These are phyloP conservation scores for Neohortaea acidophila DNA, from an alignment of 495 filamentous ascomycete genomes.

Conservation along the genomic window DNA sequence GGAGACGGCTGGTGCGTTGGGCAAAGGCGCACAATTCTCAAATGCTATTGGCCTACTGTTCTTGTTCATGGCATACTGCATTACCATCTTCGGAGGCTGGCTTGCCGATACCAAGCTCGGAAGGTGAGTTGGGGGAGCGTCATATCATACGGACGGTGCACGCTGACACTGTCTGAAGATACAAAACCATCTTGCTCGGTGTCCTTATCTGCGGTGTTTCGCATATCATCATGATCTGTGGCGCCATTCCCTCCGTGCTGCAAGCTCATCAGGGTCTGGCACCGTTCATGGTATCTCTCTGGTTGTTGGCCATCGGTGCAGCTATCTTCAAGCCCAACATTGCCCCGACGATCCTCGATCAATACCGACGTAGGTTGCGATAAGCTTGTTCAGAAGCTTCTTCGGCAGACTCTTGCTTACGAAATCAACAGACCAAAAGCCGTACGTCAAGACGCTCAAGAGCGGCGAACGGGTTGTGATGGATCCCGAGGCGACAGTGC, in stretches of 20 bases:
- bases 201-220: constrained; percentile 31
- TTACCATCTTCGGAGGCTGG: constrained; percentile 42
- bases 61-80: constrained; percentile 22
- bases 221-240: constrained; percentile 20
- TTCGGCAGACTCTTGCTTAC: no score
- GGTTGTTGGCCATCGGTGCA: constrained; percentile 41
- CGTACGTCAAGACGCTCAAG: constrained; percentile 29
- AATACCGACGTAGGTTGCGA: constrained; percentile 52
- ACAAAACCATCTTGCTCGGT: constrained; percentile 47
- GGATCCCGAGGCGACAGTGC: constrained; percentile 56
- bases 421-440: no score
- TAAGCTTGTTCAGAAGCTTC: no score
- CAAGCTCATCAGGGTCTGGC: not conserved
- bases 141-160: no score
- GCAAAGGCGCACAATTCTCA: not conserved
- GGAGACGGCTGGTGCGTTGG: not conserved
- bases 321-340: constrained; percentile 67
- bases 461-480: constrained; percentile 60
- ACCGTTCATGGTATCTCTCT: not conserved
- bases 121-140: no score
- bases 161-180: no score
- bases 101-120: constrained; percentile 51
- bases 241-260: not conserved
- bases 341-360: constrained; percentile 54
- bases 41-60: not conserved